Base-by-base conservation (phyloP, 2,329 filamentous ascomycete genomes). In the Arachnomyces sp. region DNA sequence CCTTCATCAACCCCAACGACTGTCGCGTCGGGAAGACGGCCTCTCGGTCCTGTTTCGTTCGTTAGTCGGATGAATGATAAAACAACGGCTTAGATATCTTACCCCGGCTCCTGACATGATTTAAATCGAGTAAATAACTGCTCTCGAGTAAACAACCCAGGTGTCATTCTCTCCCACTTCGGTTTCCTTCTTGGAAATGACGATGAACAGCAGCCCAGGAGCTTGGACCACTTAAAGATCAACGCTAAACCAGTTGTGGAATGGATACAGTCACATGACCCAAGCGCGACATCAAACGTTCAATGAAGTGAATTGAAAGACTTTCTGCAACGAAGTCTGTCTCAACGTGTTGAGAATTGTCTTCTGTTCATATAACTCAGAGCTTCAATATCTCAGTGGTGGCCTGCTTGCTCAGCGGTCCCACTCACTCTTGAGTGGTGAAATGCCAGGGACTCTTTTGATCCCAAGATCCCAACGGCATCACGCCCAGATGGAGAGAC, bases 11-110 rank as follows among this genome's bases (percentile, higher is more conserved):
- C 50, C 88, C 89, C 68, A 98, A 74, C 64, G 88, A 94, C 73
- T 98, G 92, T 58, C 92, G 86, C 61, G 92, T 98, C 57, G 92
- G 86, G 69, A 98, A 98, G 68, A 98, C 90, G 59, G 89, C 77
- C 70, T 98, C 92, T 64, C 92, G 81, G 65, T 90, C 87, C 89
- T 94, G 64, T 42, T 56, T 45, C 47, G 50, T 48, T 39, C 46
- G 49, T 52, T 28, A 50, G 36, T 43, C 33, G 45, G 28, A 31
- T 28, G 13, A 25, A 5, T 9, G 11, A 34, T 50, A n/a, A 39
- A 48, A 46, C 30, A 39, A 48, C 40, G 40, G 28, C 8, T 31
- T 18, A 40, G 45, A 49, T 47, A 48, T 53, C 55, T 46, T 51
- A 64, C 63, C 46, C 60, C 63, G 49, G 57, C 53, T 45, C 60